phyloP scores from a whole-genome alignment of 192 early-diverging fungal genomes.

The Dissophora globulifera region DNA sequence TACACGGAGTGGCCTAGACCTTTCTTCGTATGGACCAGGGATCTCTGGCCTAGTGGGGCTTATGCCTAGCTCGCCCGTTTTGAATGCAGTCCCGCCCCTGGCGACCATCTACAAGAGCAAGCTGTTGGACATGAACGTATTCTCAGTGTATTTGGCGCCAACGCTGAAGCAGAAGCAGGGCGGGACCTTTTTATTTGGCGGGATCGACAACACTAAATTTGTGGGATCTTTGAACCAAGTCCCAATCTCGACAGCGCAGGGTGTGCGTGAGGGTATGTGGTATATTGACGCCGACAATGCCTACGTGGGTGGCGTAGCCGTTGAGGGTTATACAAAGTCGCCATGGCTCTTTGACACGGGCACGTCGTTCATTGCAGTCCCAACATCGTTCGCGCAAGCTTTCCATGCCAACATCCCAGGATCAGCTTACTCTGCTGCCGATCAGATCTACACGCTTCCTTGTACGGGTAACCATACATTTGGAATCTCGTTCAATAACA shows the following conservation, averaged over 20 bases:
- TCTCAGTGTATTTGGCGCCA: slow-evolving; percentile 35
- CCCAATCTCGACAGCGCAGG: slow-evolving; percentile 9
- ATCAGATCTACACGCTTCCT: slow-evolving; percentile 28
- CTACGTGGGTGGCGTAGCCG: neutral
- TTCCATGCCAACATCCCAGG: slow-evolving; percentile 44
- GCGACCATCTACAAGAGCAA: slow-evolving; percentile 40
- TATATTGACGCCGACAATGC: slow-evolving; percentile 33
- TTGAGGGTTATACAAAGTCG: slow-evolving; percentile 31
- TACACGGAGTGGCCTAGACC: slow-evolving; percentile 32
- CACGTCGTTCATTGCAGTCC: slow-evolving; percentile 52
- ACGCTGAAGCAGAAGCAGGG: slow-evolving; percentile 20
- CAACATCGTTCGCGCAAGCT: slow-evolving; percentile 25
- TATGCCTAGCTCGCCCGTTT: slow-evolving; percentile 41
- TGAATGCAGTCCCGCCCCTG: slow-evolving; percentile 39
- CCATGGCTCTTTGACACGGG: slow-evolving; percentile 52
- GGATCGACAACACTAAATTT: slow-evolving; percentile 41
- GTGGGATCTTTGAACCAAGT: slow-evolving; percentile 27
- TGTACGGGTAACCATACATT: slow-evolving; percentile 38
- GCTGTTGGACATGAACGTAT: slow-evolving; percentile 46
- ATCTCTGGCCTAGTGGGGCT: slow-evolving; percentile 41
- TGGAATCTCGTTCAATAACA: slow-evolving; percentile 35
- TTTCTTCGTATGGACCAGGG: slow-evolving; percentile 32
- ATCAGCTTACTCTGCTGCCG: slow-evolving; percentile 8
- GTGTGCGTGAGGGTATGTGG: slow-evolving; percentile 39
- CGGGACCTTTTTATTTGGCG: slow-evolving; percentile 49